phyloP scores from a whole-genome alignment of 2,329 filamentous ascomycete genomes.

The Fusarium sp. region DNA sequence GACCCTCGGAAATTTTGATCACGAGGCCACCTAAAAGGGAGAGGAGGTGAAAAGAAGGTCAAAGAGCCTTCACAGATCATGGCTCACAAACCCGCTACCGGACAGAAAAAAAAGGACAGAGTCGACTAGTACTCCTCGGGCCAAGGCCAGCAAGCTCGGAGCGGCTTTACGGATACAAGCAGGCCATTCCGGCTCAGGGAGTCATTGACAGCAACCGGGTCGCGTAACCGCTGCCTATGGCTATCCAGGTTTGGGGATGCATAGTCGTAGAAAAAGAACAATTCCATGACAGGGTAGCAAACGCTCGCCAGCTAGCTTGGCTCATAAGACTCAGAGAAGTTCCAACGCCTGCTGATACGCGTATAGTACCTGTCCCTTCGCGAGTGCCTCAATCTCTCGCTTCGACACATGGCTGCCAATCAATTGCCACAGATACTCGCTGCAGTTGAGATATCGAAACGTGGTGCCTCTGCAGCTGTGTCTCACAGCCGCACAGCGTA shows the following conservation, averaged over 20 bases:
- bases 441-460: conserved; percentile 9
- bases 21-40: conserved; percentile 21
- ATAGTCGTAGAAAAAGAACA: conserved; percentile 48
- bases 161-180: conserved; percentile 12
- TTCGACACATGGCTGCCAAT: conserved; percentile 39
- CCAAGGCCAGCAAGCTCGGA: conserved; percentile 28
- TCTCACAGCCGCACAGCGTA: conserved; percentile 7
- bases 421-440: conserved; percentile 29
- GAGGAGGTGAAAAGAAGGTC: conserved; percentile 7
- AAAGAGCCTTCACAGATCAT: conserved; percentile 14
- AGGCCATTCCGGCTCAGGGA: conserved; percentile 27
- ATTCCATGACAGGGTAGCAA: conserved; percentile 46
- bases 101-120: conserved; percentile 26
- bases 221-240: conserved; percentile 26
- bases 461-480: conserved; percentile 6
- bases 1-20: conserved; percentile 28
- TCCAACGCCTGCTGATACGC: conserved; percentile 29
- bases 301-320: background rate
- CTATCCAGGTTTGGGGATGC: conserved; percentile 16
- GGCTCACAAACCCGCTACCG: conserved; percentile 18
- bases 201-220: conserved; percentile 29
- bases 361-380: conserved; percentile 22
- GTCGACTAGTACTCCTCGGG: conserved; percentile 26
- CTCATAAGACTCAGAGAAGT: background rate
- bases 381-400: conserved; percentile 31